A percentile compares a stretch with the other conserved stretches of the same genome.
Conservation (phyloP, 73 alveolate genomes). For the Breviolum minutum region DNA sequence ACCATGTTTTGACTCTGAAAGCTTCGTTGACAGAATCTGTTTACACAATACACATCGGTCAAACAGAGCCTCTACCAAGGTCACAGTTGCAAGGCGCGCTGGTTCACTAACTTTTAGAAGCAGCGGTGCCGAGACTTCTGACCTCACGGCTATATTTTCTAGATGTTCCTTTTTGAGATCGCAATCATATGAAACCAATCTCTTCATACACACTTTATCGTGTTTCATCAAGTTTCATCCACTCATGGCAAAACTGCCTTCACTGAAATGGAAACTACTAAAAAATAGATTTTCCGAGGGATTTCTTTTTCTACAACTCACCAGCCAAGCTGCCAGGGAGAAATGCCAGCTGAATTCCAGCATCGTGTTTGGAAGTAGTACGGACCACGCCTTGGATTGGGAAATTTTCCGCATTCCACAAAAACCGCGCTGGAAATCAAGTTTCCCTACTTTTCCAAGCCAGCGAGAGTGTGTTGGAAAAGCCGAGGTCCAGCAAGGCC, state of each 20-base stretch:
- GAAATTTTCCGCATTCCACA: neutral
- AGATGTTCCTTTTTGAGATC: neutral
- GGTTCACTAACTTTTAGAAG: constrained; percentile 67
- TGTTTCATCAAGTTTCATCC: neutral
- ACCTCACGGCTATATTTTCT: neutral
- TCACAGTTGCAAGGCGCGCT: constrained; percentile 74
- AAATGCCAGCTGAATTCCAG: constrained; percentile 67
- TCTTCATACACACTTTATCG: neutral
- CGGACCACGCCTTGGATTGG: constrained; percentile 57
- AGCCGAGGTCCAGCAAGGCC: constrained; percentile 23
- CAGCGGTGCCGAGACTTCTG: constrained; percentile 42
- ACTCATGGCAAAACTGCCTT: too few relatives aligned
- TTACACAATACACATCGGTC: neutral
- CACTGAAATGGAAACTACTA: neutral
- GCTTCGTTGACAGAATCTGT: neutral
- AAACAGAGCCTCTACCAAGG: constrained; percentile 38
- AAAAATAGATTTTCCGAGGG: neutral
- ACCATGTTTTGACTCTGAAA: neutral
- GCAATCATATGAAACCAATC: neutral
- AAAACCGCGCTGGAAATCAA: neutral
- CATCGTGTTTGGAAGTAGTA: constrained; percentile 86
- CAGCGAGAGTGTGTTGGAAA: constrained; percentile 37
- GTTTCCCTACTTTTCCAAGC: constrained; percentile 40
- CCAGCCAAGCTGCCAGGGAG: constrained; percentile 26
- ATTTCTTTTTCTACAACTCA: too few relatives aligned